Evolutionary conservation across 1,284 basidiomycete genomes (phyloP).

Genomic region (Cystobasidium pallidum): DNA sequence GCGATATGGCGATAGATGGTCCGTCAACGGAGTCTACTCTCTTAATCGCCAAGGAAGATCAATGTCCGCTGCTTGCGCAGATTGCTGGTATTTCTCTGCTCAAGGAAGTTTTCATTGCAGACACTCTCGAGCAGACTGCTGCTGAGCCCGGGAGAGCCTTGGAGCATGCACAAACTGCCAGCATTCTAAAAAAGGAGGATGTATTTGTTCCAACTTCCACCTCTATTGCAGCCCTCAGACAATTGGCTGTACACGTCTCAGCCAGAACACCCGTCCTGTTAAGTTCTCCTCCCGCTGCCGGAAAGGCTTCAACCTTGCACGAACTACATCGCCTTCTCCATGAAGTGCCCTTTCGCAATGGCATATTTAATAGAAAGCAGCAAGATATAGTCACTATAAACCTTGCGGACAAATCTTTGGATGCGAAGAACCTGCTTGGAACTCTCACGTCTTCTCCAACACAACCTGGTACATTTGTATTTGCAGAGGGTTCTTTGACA

Average conservation of each 20-base stretch:
- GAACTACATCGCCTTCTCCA: slow-evolving; percentile 70
- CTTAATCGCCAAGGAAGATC: background rate
- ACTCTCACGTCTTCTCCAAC: slow-evolving; percentile 88
- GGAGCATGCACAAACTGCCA: background rate
- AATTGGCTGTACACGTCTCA: slow-evolving; percentile 69
- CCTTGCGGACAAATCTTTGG: slow-evolving; percentile 90
- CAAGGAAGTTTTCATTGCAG: slow-evolving; percentile 2
- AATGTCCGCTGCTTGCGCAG: background rate
- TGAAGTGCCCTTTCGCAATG: slow-evolving; percentile 61
- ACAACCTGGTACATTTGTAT: slow-evolving; percentile 87
- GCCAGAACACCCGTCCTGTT: slow-evolving; percentile 78
- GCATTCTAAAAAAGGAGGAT: slow-evolving; percentile 53
- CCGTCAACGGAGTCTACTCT: background rate
- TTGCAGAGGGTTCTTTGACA: slow-evolving; percentile 92
- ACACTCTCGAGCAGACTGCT: background rate
- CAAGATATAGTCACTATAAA: slow-evolving; percentile 75
- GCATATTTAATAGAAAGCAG: slow-evolving; percentile 62
- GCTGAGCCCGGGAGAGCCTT: background rate
- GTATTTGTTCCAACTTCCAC: slow-evolving; percentile 71
- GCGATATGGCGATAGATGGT: slow-evolving; percentile 1
- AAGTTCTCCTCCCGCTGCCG: slow-evolving; percentile 84
- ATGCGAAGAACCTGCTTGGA: slow-evolving; percentile 89
- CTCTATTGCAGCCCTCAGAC: slow-evolving; percentile 64
- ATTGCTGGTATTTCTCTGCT: slow-evolving; percentile 12
- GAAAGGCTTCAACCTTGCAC: slow-evolving; percentile 80